Conservation (phyloP, 441 rosid species). For the Pelargonium australe region DNA sequence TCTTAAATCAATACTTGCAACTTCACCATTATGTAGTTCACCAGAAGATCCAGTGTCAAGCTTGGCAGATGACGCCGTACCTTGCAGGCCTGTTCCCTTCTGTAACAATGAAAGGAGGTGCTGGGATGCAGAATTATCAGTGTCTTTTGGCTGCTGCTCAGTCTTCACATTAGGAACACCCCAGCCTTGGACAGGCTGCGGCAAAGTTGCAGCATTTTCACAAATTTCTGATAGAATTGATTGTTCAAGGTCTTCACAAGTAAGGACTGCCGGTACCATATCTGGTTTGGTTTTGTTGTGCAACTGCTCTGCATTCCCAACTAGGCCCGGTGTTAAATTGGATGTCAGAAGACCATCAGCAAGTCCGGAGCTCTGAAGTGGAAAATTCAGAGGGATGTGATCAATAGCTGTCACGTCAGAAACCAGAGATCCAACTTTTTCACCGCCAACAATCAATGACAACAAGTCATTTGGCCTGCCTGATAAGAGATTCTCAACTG, state of each 20-base stretch:
- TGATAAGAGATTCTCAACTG: conserved; percentile 35
- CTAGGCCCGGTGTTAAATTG: conserved; percentile 16
- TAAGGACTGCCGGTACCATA: conserved; percentile 65
- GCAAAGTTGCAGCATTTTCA: conserved; percentile 36
- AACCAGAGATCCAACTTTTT: conserved; percentile 40
- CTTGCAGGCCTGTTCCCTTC: conserved; percentile 41
- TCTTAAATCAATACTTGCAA: conserved; percentile 25
- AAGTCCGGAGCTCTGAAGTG: conserved; percentile 36
- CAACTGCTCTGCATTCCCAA: conserved; percentile 31
- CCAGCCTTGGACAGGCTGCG: conserved; percentile 29
- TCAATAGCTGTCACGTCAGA: conserved; percentile 36
- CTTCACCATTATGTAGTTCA: conserved; percentile 26
- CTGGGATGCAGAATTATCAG: conserved; percentile 65
- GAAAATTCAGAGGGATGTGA: conserved; percentile 28
- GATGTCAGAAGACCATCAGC: conserved; percentile 29
- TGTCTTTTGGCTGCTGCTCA: conserved; percentile 43
- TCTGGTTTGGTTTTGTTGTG: conserved; percentile 31
- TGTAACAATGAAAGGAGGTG: conserved; percentile 86
- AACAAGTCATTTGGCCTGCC: conserved; percentile 53
- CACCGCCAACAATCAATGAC: conserved; percentile 72
- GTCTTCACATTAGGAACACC: conserved; percentile 30
- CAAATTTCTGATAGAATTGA: conserved; percentile 68
- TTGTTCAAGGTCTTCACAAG: conserved; percentile 98
- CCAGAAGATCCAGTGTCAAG: conserved; percentile 30
- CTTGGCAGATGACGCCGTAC: conserved; percentile 24